Evolutionary conservation across 345 rosid genomes (phyloP).

Genomic region (Cochlearia excelsa): DNA sequence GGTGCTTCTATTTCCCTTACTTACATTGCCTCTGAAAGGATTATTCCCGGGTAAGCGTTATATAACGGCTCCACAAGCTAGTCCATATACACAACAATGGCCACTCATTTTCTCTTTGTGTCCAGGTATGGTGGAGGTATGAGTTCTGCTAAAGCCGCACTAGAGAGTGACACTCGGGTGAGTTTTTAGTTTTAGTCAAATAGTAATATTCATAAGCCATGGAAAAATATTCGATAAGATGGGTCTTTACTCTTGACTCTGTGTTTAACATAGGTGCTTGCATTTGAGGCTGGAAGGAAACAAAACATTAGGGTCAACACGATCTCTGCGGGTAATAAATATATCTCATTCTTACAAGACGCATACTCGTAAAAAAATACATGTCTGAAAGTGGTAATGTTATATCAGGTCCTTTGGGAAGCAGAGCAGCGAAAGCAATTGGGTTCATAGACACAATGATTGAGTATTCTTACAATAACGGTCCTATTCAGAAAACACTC

Average conservation of each 20-base stretch:
- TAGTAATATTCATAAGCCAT: neutral
- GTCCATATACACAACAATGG: neutral
- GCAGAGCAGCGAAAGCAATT: conserved; percentile 87
- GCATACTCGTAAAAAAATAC: neutral
- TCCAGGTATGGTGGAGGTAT: conserved; percentile 96
- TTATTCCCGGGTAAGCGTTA: conserved; percentile 77
- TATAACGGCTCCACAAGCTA: conserved; percentile 8
- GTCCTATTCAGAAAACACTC: conserved; percentile 82
- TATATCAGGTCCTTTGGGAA: conserved; percentile 70
- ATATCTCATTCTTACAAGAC: neutral
- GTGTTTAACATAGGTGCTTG: conserved; percentile 57
- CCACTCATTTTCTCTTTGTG: neutral
- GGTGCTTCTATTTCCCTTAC: conserved; percentile 94
- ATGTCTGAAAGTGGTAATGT: neutral
- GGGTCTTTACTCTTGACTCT: neutral
- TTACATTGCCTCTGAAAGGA: conserved; percentile 88
- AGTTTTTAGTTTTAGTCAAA: conserved; percentile 11
- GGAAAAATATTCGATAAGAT: neutral
- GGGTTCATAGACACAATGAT: conserved; percentile 87
- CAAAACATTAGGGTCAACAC: conserved; percentile 79
- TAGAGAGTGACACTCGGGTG: conserved; percentile 91
- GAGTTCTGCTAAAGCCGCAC: conserved; percentile 98
- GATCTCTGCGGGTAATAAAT: conserved; percentile 76
- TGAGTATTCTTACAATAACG: conserved; percentile 74
- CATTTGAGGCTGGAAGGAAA: conserved; percentile 90